Evolutionary conservation across 2,329 filamentous ascomycete genomes (phyloP), one percentile per base, ranked within the genome.

Genomic region (Colletotrichum incanum): DNA sequence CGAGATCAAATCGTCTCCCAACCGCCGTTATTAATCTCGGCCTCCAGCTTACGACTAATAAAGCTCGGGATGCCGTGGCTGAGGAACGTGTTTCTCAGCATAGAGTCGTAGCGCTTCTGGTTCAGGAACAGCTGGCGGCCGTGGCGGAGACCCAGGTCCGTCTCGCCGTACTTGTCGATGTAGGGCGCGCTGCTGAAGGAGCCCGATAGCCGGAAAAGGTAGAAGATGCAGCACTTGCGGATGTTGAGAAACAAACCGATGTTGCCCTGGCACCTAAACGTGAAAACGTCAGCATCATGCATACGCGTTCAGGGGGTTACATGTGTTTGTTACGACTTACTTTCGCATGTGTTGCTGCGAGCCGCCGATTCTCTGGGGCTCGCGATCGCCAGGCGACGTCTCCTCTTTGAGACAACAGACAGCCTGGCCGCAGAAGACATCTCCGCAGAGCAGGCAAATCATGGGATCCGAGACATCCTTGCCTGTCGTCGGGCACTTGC

Each of bases 231-330:
- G 84, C 97, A 98, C 85, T 98, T 98, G 76, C 96, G 93, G 76
- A 99, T 96, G 81, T 97, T 98, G 81, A 99, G 93, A 84, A 97
- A 98, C 43, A 98, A 86, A n/a, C 96, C 96, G 59, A 97, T 91
- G 76, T 94, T 95, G 74, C 92, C 90, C 79, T 96, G 95, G 81
- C 96, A 98, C 77, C 94, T 97, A 31, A 37, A 39, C n/a, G 7
- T 58, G 26, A 39, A 50, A 37, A 49, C 50, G 20, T 49, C 11
- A 9, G 23, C 18, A 65, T 23, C 61, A 54, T 49, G 18, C 16
- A 50, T 41, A 6, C 28, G 14, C 14, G 11, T 28, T 26, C 7
- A 26, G n/a, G 6, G 55, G 37, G 14, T 26, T 6, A 14, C 3
- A 9, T 4, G 34, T 26, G 5, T 58, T 41, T 18, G n/a, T 39